Percentiles rank a stretch among this genome's conserved stretches.
These are phyloP conservation scores for Mycena alexandri DNA, from an alignment of 768 basidiomycete genomes.

Conservation along the genomic window DNA sequence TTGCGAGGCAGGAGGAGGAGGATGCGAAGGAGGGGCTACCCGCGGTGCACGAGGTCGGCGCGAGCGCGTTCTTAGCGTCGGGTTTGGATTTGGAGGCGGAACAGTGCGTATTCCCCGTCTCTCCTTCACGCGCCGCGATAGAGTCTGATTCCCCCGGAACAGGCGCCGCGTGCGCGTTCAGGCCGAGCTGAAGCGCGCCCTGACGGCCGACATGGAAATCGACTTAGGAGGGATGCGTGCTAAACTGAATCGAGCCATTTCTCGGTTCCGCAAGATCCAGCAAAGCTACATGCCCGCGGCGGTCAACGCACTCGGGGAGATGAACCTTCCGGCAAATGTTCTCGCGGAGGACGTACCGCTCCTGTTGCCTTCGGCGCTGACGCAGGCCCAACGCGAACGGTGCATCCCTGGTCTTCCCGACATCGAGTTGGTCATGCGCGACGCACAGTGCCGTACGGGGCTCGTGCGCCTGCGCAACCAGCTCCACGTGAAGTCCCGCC, in stretches of 20 bases:
- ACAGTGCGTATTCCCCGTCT: not conserved
- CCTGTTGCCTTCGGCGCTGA: slow-evolving; percentile 6
- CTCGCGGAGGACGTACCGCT: slow-evolving; percentile 21
- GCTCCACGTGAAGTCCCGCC: slow-evolving; percentile 23
- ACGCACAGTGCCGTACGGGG: slow-evolving; percentile 22
- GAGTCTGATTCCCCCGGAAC: no score
- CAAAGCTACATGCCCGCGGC: slow-evolving; percentile 7
- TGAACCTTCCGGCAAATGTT: no score
- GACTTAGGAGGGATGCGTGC: no score
- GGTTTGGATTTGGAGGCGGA: not conserved
- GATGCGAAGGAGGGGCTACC: not conserved
- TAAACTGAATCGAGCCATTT: slow-evolving; percentile 14
- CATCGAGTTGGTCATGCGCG: slow-evolving; percentile 17
- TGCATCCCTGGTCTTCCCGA: not conserved
- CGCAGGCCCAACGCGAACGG: not conserved
- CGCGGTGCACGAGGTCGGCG: not conserved
- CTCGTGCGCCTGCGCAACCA: slow-evolving; percentile 23
- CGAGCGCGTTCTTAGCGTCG: not conserved
- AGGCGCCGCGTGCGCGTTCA: slow-evolving; percentile 19
- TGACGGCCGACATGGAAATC: no score
- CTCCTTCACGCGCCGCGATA: no score
- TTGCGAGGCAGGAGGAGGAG: not conserved
- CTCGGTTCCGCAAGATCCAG: slow-evolving; percentile 8
- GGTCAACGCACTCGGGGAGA: not conserved
- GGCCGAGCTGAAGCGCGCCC: no score